Conservation (phyloP, 306 rosid species). For the Bauhinia variegata region DNA sequence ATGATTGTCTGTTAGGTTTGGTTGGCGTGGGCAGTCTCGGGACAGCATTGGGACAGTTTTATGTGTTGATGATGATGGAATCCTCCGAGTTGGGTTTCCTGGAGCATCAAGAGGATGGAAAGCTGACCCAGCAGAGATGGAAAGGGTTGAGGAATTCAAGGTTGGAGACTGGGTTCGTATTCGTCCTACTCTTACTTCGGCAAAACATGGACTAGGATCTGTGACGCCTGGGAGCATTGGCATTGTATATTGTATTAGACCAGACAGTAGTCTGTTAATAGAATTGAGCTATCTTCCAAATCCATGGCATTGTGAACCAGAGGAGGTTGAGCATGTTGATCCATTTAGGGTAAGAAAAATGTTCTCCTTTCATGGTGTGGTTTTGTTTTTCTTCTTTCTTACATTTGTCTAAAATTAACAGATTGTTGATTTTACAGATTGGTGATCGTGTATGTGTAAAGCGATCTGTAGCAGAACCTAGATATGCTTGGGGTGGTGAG, state of each 20-base stretch:
- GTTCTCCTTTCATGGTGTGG: constrained; percentile 9
- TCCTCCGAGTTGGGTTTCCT: constrained; percentile 98
- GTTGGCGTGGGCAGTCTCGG: constrained; percentile 99
- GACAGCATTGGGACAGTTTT: constrained; percentile 97
- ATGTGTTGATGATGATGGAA: constrained; percentile 97
- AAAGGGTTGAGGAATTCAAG: constrained; percentile 95
- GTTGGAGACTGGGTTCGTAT: constrained; percentile 99
- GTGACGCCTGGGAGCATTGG: constrained; percentile 99
- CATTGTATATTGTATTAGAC: constrained; percentile 91
- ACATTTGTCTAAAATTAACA: constrained; percentile 19
- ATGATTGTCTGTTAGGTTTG: constrained; percentile 66
- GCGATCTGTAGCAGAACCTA: constrained; percentile 98
- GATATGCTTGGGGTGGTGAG: constrained; percentile 99
- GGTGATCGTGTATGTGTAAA: constrained; percentile 92
- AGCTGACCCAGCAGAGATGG: constrained; percentile 99
- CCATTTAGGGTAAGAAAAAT: constrained; percentile 76
- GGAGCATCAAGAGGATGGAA: constrained; percentile 99
- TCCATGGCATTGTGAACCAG: constrained; percentile 99
- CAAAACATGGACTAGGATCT: constrained; percentile 96
- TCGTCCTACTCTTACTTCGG: constrained; percentile 93
- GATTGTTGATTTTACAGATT: constrained; percentile 59
- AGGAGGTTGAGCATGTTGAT: constrained; percentile 91
- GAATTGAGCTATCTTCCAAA: constrained; percentile 95
- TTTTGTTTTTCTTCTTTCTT: constrained; percentile 15
- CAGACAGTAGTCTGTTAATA: constrained; percentile 89